Conservation (phyloP, 164 flowering plant species). For the Cinnamomum micranthum region DNA sequence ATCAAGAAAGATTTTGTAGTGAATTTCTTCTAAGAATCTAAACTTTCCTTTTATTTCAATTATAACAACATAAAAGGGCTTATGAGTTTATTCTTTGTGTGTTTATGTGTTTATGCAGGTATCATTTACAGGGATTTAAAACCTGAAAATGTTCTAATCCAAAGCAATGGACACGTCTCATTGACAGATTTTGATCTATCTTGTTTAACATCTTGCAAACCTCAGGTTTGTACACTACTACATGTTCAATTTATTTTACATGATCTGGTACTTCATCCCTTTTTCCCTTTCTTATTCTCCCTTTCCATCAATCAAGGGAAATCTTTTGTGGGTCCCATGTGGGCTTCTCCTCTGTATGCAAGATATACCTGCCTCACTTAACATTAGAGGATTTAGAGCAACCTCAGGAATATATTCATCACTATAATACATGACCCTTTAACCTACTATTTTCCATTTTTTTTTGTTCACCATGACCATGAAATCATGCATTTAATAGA, state of each 20-base stretch:
- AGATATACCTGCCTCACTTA: no score
- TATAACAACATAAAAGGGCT: background rate
- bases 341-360: no score
- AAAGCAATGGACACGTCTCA: slow-evolving; percentile 70
- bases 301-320: no score
- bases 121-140: slow-evolving; percentile 91
- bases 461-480: no score
- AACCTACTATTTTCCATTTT: no score
- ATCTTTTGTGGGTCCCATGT: no score
- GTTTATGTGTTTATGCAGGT: slow-evolving; percentile 44
- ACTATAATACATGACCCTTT: no score
- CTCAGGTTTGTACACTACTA: slow-evolving; percentile 52
- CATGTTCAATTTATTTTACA: background rate
- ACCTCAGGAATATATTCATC: no score
- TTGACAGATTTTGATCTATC: slow-evolving; percentile 97
- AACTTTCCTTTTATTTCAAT: background rate
- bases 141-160: slow-evolving; percentile 94
- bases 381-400: no score
- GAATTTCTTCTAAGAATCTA: background rate
- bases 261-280: no score
- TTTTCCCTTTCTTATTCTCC: no score
- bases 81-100: background rate
- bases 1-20: background rate
- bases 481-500: no score
- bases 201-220: slow-evolving; percentile 94